These are phyloP conservation scores for Microsporum audouinii DNA, from an alignment of 2,329 filamentous ascomycete species.

Conservation along the genomic window DNA sequence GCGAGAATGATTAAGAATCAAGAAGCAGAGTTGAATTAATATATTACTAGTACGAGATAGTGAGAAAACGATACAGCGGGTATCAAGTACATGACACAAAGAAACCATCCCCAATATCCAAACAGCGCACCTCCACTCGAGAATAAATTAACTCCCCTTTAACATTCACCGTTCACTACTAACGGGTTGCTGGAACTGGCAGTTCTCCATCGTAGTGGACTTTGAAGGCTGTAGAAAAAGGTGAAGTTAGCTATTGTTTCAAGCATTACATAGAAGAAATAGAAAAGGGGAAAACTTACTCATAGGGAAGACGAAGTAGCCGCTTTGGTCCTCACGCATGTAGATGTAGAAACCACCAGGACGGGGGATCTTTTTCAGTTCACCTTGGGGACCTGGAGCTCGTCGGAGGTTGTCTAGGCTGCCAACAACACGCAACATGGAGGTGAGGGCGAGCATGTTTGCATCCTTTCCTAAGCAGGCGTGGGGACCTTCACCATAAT, in stretches of 20 bases:
- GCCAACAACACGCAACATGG: slow-evolving; percentile 35
- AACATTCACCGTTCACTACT: not conserved
- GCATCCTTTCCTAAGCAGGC: slow-evolving; percentile 37
- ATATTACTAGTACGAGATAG: not conserved
- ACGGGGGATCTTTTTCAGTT: slow-evolving; percentile 42
- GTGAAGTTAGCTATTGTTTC: slow-evolving; percentile 12
- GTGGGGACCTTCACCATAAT: slow-evolving; percentile 40
- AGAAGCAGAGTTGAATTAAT: not conserved
- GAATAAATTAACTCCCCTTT: too few species aligned
- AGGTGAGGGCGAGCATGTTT: slow-evolving; percentile 31
- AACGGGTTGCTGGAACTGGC: slow-evolving; percentile 10
- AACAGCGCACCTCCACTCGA: not conserved
- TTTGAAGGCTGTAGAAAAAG: slow-evolving; percentile 29
- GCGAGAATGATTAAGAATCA: not conserved
- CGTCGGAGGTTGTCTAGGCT: slow-evolving; percentile 37
- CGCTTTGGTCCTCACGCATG: slow-evolving; percentile 42
- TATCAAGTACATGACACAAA: not conserved
- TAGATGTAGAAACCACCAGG: slow-evolving; percentile 36
- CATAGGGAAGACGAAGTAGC: slow-evolving; percentile 36
- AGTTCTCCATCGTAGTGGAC: slow-evolving; percentile 34
- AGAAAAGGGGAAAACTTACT: slow-evolving; percentile 27
- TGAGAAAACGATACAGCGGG: not conserved
- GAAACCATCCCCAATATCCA: not conserved
- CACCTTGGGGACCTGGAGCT: slow-evolving; percentile 37
- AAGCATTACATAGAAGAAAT: not conserved